These are phyloP conservation scores for Earliella scabrosa DNA, from an alignment of 1,284 basidiomycete species.

Conservation along the genomic window DNA sequence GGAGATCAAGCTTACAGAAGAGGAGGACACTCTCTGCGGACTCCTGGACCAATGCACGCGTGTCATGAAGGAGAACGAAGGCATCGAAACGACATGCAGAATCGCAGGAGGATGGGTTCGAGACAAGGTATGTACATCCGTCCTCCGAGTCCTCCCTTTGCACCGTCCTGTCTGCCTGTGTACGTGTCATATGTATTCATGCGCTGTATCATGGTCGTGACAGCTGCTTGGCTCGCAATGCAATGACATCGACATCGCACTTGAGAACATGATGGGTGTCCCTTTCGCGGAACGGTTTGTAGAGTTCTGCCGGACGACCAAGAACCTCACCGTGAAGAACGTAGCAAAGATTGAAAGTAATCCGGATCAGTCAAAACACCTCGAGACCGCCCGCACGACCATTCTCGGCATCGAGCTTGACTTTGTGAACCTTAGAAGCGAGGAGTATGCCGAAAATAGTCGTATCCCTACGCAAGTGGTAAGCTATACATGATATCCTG, in stretches of 20 bases:
- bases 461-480: constrained; percentile 91
- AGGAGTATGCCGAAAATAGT: constrained; percentile 88
- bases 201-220: constrained; percentile 10
- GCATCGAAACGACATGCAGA: constrained; percentile 70
- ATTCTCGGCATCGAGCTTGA: constrained; percentile 89
- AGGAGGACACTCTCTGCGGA: constrained; percentile 62
- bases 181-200: background rate
- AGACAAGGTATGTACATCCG: constrained; percentile 80
- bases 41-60: constrained; percentile 73
- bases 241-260: constrained; percentile 94
- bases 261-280: constrained; percentile 89
- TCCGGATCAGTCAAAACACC: constrained; percentile 97
- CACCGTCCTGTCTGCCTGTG: background rate
- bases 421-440: constrained; percentile 93
- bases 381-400: constrained; percentile 94
- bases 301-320: constrained; percentile 61
- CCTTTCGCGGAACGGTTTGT: constrained; percentile 87
- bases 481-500: constrained; percentile 31
- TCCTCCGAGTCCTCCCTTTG: background rate
- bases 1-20: constrained; percentile 54
- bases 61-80: constrained; percentile 54
- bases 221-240: constrained; percentile 86
- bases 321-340: constrained; percentile 61
- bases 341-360: constrained; percentile 90
- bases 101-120: constrained; percentile 97